phyloP scores from a whole-genome alignment of 2,329 filamentous ascomycete species.

The Fonsecaea erecta region DNA sequence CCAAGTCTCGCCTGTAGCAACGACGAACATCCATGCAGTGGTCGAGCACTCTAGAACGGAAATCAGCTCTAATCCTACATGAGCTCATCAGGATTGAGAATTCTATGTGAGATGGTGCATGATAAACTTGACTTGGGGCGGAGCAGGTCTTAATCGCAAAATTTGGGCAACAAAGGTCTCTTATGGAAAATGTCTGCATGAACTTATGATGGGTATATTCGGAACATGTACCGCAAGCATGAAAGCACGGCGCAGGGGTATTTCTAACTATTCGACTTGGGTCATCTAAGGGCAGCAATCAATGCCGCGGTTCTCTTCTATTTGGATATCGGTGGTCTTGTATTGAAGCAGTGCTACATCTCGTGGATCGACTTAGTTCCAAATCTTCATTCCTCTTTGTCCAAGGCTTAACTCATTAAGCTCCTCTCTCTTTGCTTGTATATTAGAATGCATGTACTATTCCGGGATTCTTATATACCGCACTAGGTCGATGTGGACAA shows the following conservation, averaged over 20 bases:
- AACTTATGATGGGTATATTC: neutral
- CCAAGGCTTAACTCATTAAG: neutral
- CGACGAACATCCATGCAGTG: neutral
- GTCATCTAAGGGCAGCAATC: neutral
- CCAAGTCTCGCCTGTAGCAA: conserved; percentile 5
- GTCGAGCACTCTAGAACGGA: neutral
- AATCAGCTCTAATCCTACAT: neutral
- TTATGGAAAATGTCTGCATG: conserved; percentile 2
- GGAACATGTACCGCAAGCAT: conserved; percentile 7
- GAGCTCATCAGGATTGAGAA: neutral
- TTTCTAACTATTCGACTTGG: neutral
- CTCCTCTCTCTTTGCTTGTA: neutral
- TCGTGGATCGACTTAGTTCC: neutral
- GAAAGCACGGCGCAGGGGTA: conserved; percentile 16
- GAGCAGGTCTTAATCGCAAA: neutral
- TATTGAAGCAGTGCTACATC: neutral
- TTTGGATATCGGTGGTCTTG: neutral
- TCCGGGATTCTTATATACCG: neutral
- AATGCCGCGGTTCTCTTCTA: neutral
- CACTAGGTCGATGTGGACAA: neutral
- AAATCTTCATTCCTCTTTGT: neutral
- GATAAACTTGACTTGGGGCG: neutral
- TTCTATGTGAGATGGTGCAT: neutral
- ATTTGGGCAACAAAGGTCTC: neutral
- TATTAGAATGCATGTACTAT: neutral